Evolutionary conservation across 129 eudicot species (phyloP), one percentile per base, ranked within the genome.

Genomic region (Cynara cardunculus): DNA sequence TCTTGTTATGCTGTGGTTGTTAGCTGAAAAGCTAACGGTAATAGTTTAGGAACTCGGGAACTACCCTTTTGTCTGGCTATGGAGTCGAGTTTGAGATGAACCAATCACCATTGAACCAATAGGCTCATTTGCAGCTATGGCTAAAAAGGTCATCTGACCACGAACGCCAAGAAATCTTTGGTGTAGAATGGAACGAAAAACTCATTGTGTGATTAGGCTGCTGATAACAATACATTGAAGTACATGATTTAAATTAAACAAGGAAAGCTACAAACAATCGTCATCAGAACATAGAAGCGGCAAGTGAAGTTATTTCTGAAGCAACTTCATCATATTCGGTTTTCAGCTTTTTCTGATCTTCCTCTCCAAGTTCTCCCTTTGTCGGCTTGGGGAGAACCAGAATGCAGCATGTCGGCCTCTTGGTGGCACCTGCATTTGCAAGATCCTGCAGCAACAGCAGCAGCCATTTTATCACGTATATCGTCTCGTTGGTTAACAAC

Each of bases 371-470:
- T 73, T 92, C 97, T 35, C 97, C 99, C 87, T 95, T 92, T 10
- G 91, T 81, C 7, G 97, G 97, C 89, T 92, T 92, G 12, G 93
- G 81, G 16, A 83, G 88, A 79, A 92, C 99, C 83, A 95, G 39
- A 73, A 95, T 97, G 46, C 97, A 95, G 71, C 97, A 95, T n/a
- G 95, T 95, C 49, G 99, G 99, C 87, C 99, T 88, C 90, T 92
- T 95, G 56, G 99, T 92, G 22, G 99, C 88, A 59, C 97, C 97
- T 7, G 97, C 99, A 89, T 89, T 95, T 22, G 99, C 99, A 49
- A 95, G 96, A 80, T 95, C 99, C 99, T 95, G 89, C 79, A 87
- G 83, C 76, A 61, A 69, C 19, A 56, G 1, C 49, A 39, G 1
- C 21, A 56, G 8, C 21, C 80, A 65, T 18, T 35, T 49, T 13